phyloP scores from a whole-genome alignment of 192 early-diverging fungal genomes.

The Irineochytrium annulatum region DNA sequence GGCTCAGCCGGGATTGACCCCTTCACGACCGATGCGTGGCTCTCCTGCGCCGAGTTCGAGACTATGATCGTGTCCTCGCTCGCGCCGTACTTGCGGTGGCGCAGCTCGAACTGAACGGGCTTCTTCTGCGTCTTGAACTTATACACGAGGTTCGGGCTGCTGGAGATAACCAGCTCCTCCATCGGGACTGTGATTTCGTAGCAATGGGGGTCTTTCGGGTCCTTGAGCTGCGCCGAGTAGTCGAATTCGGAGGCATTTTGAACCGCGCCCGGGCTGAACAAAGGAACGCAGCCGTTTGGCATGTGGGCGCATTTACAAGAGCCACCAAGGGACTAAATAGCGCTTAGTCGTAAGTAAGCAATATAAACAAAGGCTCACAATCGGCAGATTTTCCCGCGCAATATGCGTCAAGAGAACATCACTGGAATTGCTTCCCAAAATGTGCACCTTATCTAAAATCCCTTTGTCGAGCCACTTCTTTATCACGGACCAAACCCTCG shows the following conservation, averaged over 20 bases:
- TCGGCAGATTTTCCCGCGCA: slow-evolving; percentile 30
- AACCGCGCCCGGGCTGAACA: slow-evolving; percentile 12
- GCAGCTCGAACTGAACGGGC: slow-evolving; percentile 23
- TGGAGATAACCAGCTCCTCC: slow-evolving; percentile 8
- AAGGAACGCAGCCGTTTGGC: slow-evolving; percentile 30
- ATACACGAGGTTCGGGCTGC: slow-evolving; percentile 6
- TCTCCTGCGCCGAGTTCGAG: slow-evolving; percentile 5
- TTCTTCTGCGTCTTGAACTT: slow-evolving; percentile 24
- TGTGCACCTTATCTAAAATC: slow-evolving; percentile 33
- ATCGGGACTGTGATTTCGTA: slow-evolving; percentile 20
- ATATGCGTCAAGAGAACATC: slow-evolving; percentile 33
- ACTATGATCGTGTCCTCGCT: slow-evolving; percentile 16
- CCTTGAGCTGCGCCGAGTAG: slow-evolving; percentile 2
- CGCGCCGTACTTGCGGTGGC: slow-evolving; percentile 12
- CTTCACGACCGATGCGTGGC: slow-evolving; percentile 19
- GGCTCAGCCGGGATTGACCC: slow-evolving; percentile 11
- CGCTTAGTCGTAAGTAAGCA: not conserved
- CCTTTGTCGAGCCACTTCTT: slow-evolving; percentile 37
- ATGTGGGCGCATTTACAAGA: slow-evolving; percentile 33
- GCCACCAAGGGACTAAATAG: slow-evolving; percentile 19
- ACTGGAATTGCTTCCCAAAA: slow-evolving; percentile 20
- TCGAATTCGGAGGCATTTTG: slow-evolving; percentile 2
- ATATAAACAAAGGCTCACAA: slow-evolving; percentile 6
- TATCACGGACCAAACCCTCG: slow-evolving; percentile 30
- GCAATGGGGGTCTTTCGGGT: slow-evolving; percentile 10